Base-by-base conservation (phyloP, 148 eudicot species). In the Vaccinium corymbosum region DNA sequence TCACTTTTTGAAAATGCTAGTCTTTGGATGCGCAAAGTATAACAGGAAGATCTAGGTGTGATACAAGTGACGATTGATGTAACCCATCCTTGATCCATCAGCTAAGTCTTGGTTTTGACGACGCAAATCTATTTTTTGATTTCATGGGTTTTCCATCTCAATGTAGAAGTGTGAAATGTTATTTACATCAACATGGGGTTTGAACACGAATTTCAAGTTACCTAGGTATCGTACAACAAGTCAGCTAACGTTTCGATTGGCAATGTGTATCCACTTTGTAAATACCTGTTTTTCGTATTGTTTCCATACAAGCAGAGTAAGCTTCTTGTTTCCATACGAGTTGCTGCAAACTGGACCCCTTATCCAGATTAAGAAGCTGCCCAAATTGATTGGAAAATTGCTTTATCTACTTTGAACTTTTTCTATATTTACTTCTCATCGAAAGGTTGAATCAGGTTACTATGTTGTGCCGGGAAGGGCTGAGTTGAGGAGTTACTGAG, bases 291-390 rank as follows among this genome's bases (percentile, higher is more conserved):
- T 15, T 56, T 56, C 20, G 1, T 4, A 56, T 57, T 42, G 46
- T 42, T 42, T 42, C 46, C 46, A 42, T 42, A 42, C 7, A 7
- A 57, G 62, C 62, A 57, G 62, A 4, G 25, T 20, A 62, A 62
- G 68, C 68, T 62, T 62, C 27, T 62, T 62, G 68, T 62, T n/a
- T 61, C 25, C 27, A n/a, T 62, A 62, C 27, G 11, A 62, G 68
- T 62, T 62, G 27, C 68, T 62, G 68, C 68, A n/a, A 62, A 62
- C 68, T 62, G 68, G 68, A 62, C 68, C 68, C 22, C 68, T n/a
- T 62, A 8, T 20, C 27, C 68, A n/a, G 27, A n/a, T 8, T n/a
- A 62, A 62, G 27, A 62, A 8, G 68, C 68, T 62, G 68, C 27
- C 8, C 27, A 62, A 62, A 62, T 62, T n/a, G 12, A n/a, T n/a